A percentile compares a stretch with the other conserved stretches of the same genome.
Evolutionary conservation across 2,329 filamentous ascomycete species (phyloP).

Genomic region (Tolypocladium nubicola): DNA sequence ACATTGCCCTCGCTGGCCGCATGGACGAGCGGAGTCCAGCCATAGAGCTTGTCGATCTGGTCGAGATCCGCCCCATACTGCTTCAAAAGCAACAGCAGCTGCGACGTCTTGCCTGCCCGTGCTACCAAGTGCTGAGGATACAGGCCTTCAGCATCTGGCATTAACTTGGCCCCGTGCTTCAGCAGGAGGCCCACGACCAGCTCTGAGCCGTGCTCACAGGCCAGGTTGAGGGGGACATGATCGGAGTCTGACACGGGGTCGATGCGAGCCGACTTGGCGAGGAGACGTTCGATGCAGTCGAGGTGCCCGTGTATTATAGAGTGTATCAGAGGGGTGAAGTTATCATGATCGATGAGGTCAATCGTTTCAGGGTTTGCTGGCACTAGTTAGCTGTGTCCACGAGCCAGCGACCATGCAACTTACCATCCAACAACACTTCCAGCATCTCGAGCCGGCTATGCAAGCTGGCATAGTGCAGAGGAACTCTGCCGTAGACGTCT

Average conservation of each 20-base stretch:
- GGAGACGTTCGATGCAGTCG: constrained; percentile 67
- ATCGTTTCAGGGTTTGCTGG: constrained; percentile 64
- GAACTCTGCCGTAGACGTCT: constrained; percentile 89
- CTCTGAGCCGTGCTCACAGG: constrained; percentile 84
- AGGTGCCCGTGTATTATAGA: constrained; percentile 83
- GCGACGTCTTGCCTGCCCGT: constrained; percentile 71
- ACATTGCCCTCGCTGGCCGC: constrained; percentile 95
- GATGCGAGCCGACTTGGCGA: constrained; percentile 70
- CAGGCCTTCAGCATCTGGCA: constrained; percentile 92
- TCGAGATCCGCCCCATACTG: constrained; percentile 82
- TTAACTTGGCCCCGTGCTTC: constrained; percentile 65
- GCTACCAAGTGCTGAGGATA: constrained; percentile 97
- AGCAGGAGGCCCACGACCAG: constrained; percentile 78
- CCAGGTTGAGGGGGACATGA: constrained; percentile 87
- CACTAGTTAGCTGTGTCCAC: constrained; percentile 4
- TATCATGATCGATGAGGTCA: constrained; percentile 86
- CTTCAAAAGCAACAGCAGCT: constrained; percentile 70
- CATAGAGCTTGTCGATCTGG: constrained; percentile 89
- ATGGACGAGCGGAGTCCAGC: constrained; percentile 94
- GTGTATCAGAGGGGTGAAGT: constrained; percentile 92
- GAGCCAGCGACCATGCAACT: constrained; percentile 6
- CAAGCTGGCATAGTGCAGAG: constrained; percentile 92
- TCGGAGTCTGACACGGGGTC: constrained; percentile 80
- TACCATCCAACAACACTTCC: constrained; percentile 57
- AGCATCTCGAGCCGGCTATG: constrained; percentile 83